Percentiles rank a stretch among this genome's conserved stretches.
These are phyloP conservation scores for Backusella mclennaniae DNA, from an alignment of 192 early-diverging fungal genomes.

Conservation along the genomic window DNA sequence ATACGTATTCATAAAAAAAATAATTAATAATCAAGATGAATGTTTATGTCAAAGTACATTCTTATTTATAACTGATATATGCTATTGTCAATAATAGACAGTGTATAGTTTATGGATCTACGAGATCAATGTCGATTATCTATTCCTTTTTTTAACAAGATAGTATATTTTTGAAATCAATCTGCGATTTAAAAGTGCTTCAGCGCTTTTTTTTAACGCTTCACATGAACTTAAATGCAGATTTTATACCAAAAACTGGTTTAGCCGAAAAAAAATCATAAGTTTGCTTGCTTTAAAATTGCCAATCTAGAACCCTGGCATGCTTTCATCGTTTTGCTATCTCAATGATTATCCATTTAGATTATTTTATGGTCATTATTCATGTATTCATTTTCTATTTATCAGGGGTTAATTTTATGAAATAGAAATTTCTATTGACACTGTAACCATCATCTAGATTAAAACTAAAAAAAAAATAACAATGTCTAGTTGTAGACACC, in stretches of 20 bases:
- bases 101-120: not conserved
- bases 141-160: not conserved
- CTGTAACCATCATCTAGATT: too few species aligned
- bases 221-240: not conserved
- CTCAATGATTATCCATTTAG: not conserved
- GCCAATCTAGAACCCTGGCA: not conserved
- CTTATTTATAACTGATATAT: too few species aligned
- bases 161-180: not conserved
- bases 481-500: too few species aligned
- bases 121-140: not conserved
- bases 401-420: too few species aligned
- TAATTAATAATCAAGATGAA: too few species aligned
- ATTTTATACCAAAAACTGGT: not conserved
- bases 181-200: not conserved
- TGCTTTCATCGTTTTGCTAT: not conserved
- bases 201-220: not conserved
- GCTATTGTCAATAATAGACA: too few species aligned
- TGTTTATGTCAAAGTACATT: too few species aligned
- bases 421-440: too few species aligned
- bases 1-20: not conserved
- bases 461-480: too few species aligned
- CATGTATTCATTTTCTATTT: too few species aligned
- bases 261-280: not conserved
- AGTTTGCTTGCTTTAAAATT: not conserved
- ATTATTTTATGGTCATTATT: too few species aligned